Evolutionary conservation across 805 yeast species (phyloP).

Genomic region (Pichia rugopelliculosa): DNA sequence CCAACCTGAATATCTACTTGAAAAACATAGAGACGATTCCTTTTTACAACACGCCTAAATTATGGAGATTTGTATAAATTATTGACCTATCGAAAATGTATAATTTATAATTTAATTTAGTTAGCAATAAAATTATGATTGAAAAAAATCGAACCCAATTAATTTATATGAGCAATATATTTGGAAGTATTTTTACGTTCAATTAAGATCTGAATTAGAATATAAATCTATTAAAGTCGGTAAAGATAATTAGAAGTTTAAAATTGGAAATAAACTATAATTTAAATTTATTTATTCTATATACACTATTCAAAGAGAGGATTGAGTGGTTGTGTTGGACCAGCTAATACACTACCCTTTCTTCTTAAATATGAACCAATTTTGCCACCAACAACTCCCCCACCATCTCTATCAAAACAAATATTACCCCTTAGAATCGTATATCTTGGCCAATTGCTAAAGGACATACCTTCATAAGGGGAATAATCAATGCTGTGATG

Average conservation of each 20-base stretch:
- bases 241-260: too few relatives aligned
- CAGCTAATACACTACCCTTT: conserved; percentile 20
- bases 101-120: too few relatives aligned
- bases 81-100: too few relatives aligned
- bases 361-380: conserved; percentile 23
- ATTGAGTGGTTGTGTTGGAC: conserved; percentile 14
- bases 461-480: conserved; percentile 31
- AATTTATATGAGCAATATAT: too few relatives aligned
- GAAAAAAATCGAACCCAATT: too few relatives aligned
- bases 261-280: too few relatives aligned
- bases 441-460: conserved; percentile 38
- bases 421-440: conserved; percentile 33
- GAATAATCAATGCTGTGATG: conserved; percentile 32
- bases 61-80: neutral
- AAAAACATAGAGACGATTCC: conserved; percentile 17
- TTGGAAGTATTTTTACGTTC: too few relatives aligned
- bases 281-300: neutral
- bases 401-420: conserved; percentile 26
- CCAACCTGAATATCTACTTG: conserved; percentile 59
- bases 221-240: too few relatives aligned
- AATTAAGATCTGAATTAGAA: too few relatives aligned
- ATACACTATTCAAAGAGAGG: conserved; percentile 11
- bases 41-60: conserved; percentile 2
- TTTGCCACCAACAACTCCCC: conserved; percentile 13
- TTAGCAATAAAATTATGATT: too few relatives aligned